These are phyloP conservation scores for Fraxinus greggii DNA, from an alignment of 305 asterid species.

Conservation along the genomic window DNA sequence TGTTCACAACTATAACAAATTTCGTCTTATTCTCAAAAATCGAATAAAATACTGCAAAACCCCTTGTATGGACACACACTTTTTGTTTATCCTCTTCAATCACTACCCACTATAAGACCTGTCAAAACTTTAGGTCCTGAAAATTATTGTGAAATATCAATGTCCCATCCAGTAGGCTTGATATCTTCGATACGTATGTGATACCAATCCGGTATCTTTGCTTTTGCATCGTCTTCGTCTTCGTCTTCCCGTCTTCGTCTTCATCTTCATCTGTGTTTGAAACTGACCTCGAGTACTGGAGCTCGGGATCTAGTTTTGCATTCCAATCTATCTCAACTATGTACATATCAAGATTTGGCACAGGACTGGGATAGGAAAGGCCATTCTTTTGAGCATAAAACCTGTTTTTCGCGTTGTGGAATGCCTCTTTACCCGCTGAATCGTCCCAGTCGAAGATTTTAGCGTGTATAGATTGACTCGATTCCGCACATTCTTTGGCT, in stretches of 20 bases:
- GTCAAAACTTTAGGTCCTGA: not conserved
- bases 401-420: slow-evolving; percentile 3
- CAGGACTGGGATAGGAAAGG: not conserved
- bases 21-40: not conserved
- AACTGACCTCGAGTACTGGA: not conserved
- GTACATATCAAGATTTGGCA: slow-evolving; percentile 23
- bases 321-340: slow-evolving; percentile 24
- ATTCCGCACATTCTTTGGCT: slow-evolving; percentile 4
- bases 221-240: not conserved
- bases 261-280: not conserved
- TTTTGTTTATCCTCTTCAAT: not conserved
- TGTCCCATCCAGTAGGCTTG: slow-evolving; percentile 28
- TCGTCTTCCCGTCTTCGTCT: not conserved
- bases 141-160: not conserved
- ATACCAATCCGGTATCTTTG: not conserved
- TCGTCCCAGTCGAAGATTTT: slow-evolving; percentile 27
- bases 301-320: not conserved
- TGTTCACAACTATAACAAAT: not conserved
- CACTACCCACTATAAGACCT: slow-evolving; percentile 14
- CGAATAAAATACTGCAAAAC: no score
- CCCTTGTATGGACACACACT: not conserved
- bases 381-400: slow-evolving; percentile 22
- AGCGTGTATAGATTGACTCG: no score
- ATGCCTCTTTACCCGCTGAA: slow-evolving; percentile 26
- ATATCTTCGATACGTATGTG: not conserved